Base-by-base conservation (phyloP, 495 filamentous ascomycete genomes). In the Penicillium goetzii region DNA sequence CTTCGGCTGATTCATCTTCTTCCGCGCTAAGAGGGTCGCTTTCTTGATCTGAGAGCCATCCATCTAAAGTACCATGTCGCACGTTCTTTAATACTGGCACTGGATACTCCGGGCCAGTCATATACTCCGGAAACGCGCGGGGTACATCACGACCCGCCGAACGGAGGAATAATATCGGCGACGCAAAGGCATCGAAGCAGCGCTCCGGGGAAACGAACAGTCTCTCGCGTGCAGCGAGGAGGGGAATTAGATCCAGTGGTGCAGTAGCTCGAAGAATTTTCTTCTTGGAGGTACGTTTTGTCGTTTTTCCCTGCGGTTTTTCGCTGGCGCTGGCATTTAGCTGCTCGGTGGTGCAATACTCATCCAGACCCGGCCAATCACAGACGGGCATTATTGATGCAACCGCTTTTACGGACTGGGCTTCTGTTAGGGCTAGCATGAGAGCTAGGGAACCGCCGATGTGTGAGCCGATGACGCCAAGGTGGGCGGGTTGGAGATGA, bases 371-470 rank as follows among this genome's bases (percentile, higher is more conserved):
- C 1, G 74, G 70, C 78, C 78, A 81, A 67, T 81, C 77, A 36
- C 76, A 78, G n/a, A 81, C 36, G 2, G 78, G 78, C 7, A 75
- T 71, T 10, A 71, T 8, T 0, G 76, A 74, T 4, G 76, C 73
- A 43, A 79, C 72, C 19, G 76, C 76, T 28, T 69, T 67, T 28
- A 81, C 70, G 14, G 68, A 62, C 19, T 74, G 74, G 21, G 83
- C 82, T 74, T 88, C 86, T 40, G 85, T 88, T 47, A 88, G 69
- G 0, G 84, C 81, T 14, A 88, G 77, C 82, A 85, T 87, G 2
- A 81, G 72, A 2, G 86, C 85, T 33, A 88, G 72, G 0, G 81
- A 80, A 15, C 84, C 86, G 10, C 85, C 86, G 21, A 85, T 68
- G 55, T 85, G 79, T 32, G 83, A 79, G 34, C 85, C 86, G 58